These are phyloP conservation scores for Cyclotella cryptica DNA, from an alignment of 108 stramenopile species.

Conservation along the genomic window DNA sequence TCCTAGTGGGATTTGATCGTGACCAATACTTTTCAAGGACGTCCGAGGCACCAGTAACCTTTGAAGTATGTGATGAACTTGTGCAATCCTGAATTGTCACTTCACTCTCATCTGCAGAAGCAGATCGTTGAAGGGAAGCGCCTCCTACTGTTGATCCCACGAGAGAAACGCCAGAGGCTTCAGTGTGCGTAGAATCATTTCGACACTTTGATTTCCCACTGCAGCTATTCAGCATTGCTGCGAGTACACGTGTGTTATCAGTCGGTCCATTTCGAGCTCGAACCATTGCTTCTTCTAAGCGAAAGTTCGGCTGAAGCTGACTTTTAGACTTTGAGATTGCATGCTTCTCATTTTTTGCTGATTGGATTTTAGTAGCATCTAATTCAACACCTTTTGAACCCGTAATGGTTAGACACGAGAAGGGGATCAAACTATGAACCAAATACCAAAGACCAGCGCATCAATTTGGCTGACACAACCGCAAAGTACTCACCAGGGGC, in stretches of 20 bases:
- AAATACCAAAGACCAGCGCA: background rate
- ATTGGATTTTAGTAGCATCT: background rate
- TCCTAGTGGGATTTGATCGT: background rate
- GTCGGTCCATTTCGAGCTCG: conserved; percentile 16
- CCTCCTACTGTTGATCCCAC: conserved; percentile 47
- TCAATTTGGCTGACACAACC: too few relatives aligned
- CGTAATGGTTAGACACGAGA: background rate
- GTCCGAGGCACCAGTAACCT: conserved; percentile 12
- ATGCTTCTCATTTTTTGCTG: background rate
- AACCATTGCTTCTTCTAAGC: conserved; percentile 15
- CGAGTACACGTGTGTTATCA: conserved; percentile 31
- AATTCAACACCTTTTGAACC: background rate
- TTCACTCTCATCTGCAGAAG: conserved; percentile 47
- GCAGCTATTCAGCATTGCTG: conserved; percentile 54
- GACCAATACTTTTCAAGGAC: background rate
- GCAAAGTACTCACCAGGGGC: too few relatives aligned
- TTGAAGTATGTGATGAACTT: conserved; percentile 7
- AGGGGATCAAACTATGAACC: background rate
- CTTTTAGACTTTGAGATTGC: background rate
- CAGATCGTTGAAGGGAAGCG: conserved; percentile 31
- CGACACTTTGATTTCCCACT: background rate
- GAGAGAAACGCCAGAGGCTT: conserved; percentile 23
- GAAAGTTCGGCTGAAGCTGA: background rate
- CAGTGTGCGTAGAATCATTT: conserved; percentile 2
- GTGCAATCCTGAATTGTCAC: conserved; percentile 28